Evolutionary conservation across 73 alveolate genomes (phyloP), one percentile per base, ranked within the genome.

Genomic region (Stentor coeruleus): DNA sequence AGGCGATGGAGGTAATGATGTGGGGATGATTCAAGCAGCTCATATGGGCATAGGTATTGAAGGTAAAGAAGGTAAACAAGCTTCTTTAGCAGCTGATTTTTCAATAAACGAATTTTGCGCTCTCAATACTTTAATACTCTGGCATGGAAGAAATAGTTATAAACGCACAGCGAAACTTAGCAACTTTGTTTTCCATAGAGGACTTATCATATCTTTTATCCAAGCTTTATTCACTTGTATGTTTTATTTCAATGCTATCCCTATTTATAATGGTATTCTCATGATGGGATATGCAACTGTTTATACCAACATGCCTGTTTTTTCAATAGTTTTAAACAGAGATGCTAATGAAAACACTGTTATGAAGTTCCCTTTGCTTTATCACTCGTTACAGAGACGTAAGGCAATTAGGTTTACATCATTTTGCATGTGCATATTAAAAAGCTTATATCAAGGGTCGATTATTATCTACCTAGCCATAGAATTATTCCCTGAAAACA

Each of bases 1-100:
- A 38, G 99, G 99, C 1, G 99, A 97, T 90, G 99, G 99, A 55
- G 99, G 99, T 15, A 97, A 97, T 77, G 99, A 97, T 89, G 99
- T 97, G 3, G 98, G 99, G 31, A 97, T 97, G 99, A 97, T 97
- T 38, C 88, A 88, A 79, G 97, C 97, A 80, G 99, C 99, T 6
- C 98, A 97, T 85, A 96, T 97, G 30, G 99, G 97, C 3, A 90
- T 92, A 36, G 98, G 98, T 31, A 92, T 92, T 26, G 98, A 90
- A n/a, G 98, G 98, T 37, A 92, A 92, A 74, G 98, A 92, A 88
- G 98, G 98, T 2, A 91, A 90, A 90, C 92, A 94, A 84, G 99
- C 99, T 58, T 96, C 99, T 76, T 81, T 97, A 38, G 98, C 99
- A 0, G 91, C 99, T 3, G 99, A 97, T 92, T 96, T 91, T 84